Conservation (phyloP, 345 rosid species). For the Turritis glabra region DNA sequence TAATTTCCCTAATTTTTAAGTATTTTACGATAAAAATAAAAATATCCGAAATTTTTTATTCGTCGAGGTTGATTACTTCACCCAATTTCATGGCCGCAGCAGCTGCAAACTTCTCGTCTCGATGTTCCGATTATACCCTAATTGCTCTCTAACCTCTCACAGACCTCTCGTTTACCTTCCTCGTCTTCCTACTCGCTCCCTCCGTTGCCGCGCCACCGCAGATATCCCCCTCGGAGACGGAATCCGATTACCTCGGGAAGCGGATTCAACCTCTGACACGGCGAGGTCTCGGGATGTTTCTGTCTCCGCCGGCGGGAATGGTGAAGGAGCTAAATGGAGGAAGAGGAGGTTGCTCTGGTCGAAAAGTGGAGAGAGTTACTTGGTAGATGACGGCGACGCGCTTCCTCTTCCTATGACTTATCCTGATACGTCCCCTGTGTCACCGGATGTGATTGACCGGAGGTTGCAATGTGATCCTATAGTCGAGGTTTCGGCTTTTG, state of each 20-base stretch:
- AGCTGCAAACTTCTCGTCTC: conserved; percentile 38
- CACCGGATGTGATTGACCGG: conserved; percentile 71
- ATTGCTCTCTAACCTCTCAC: conserved; percentile 48
- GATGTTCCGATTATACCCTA: conserved; percentile 65
- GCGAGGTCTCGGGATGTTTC: conserved; percentile 54
- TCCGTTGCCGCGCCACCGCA: conserved; percentile 70
- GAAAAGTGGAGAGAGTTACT: conserved; percentile 73
- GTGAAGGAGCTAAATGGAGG: conserved; percentile 46
- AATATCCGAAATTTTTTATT: conserved; percentile 8
- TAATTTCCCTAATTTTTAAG: background rate
- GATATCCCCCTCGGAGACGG: conserved; percentile 53
- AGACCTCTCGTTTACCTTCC: conserved; percentile 40
- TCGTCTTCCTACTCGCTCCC: conserved; percentile 43
- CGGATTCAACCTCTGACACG: conserved; percentile 44
- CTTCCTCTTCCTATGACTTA: conserved; percentile 97
- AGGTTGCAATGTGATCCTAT: conserved; percentile 74
- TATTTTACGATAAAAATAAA: background rate
- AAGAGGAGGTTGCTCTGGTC: conserved; percentile 79
- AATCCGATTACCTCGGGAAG: conserved; percentile 48
- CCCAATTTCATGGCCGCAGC: conserved; percentile 38
- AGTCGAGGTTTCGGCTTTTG: conserved; percentile 53
- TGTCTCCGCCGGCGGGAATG: conserved; percentile 41
- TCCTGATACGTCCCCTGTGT: conserved; percentile 76
- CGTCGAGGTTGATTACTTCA: conserved; percentile 21
- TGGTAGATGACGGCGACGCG: conserved; percentile 64